Evolutionary conservation across 495 filamentous ascomycete genomes (phyloP), one percentile per base, ranked within the genome.

Genomic region (Podospora tetraspora): DNA sequence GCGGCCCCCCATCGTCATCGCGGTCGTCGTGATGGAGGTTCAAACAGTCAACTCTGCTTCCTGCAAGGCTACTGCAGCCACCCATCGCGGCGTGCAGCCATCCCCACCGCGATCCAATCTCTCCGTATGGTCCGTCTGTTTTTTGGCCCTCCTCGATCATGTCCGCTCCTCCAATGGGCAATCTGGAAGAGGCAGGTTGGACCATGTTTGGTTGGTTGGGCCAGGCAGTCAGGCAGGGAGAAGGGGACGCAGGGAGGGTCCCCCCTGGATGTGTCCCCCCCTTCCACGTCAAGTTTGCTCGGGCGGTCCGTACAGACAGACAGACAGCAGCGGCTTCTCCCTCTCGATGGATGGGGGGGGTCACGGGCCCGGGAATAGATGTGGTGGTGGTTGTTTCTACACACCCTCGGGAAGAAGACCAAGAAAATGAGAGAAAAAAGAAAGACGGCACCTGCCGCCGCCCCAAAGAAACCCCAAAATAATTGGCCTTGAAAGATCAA

Each of bases 51-150:
- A 43, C 34, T 43, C 68, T 37, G 32, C 43, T 7, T 52, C 43
- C 43, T 52, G 43, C 43, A 52, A 66, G 66, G 67, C 80, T 79
- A 81, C 79, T 81, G 79, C 78, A 74, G 70, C 66, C 73, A 75
- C 65, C 80, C 79, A 77, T 34, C 13, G 43, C 64, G 70, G 62
- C 66, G n/a, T 68, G 70, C 70, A 74, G 58, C 52, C 68, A 22
- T 13, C 19, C 23, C 25, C 29, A 25, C 57, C 65, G 6, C 43
- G 43, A 52, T 52, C 43, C 43, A 52, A 52, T 52, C 43, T n/a
- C 43, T 52, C 43, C 19, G 43, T 52, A 8, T 52, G 43, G 43
- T 9, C 43, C 6, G 6, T n/a, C 37, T 19, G 12, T 43, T 43
- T 43, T 37, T 37, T 43, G 6, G 25, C 10, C 37, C 37, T 43